Evolutionary conservation across 306 rosid species (phyloP), one percentile per base, ranked within the genome.

Genomic region (Quercus variabilis): DNA sequence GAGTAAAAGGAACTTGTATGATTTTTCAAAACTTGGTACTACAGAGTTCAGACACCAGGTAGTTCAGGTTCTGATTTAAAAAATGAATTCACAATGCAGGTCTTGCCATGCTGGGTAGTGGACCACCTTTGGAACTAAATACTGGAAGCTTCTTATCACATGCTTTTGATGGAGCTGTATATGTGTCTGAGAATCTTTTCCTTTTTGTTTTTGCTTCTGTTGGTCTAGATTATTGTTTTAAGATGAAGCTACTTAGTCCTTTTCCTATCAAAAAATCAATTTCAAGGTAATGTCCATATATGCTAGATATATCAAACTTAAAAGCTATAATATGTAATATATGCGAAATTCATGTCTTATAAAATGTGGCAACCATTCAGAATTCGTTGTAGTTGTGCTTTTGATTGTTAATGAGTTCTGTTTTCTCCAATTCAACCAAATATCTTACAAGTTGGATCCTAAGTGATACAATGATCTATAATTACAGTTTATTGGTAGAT

Each of bases 221-320:
- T 84, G 88, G 83, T 71, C 83, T 92, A 58, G 99, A 94, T 70
- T 94, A 83, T 74, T 91, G 97, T 83, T 85, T 93, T 77, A 93
- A 88, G 93, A 74, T 78, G 31, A 83, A 90, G 69, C 82, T 91
- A 73, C 76, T 91, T 65, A 90, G 92, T 68, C 86, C 94, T 60
- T 91, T 88, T 80, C 92, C 97, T 14, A 81, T 88, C 65, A 85
- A 82, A 74, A 85, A 71, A 68, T 79, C 91, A 60, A 62, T 78
- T 74, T 78, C 79, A 54, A 72, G 73, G 54, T 85, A 71, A 79
- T 76, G 60, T 20, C 69, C 52, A 20, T 11, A 12, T 62, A n/a
- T 57, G 70, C n/a, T 4, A 8, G 19, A 57, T 10, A 25, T 63
- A 3, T 63, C 69, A 19, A 26, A 63, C 69, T 28, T 63, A 33